Percentiles rank a stretch among this genome's conserved stretches.
Evolutionary conservation across 1,284 basidiomycete species (phyloP).

Genomic region (Fomitopsis palustris): DNA sequence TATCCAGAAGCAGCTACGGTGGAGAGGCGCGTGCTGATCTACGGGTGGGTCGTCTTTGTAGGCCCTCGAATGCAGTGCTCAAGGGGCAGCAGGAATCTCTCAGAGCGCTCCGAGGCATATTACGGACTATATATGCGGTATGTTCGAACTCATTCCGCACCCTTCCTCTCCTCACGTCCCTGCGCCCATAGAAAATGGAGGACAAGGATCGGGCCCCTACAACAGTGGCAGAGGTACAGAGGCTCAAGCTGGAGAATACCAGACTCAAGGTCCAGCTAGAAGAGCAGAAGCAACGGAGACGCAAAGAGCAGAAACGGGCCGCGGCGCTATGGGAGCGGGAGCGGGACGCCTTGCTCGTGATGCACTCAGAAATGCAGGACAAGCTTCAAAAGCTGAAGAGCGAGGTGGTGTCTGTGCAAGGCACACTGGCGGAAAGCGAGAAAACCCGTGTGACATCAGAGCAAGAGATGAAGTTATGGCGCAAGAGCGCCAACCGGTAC

Average conservation of each 20-base stretch:
- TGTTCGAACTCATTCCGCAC: constrained; percentile 5
- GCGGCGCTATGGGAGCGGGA: not conserved
- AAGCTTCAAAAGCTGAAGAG: not conserved
- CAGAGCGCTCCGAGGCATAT: not conserved
- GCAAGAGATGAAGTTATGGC: constrained; percentile 10
- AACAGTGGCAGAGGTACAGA: not conserved
- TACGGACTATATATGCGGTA: not conserved
- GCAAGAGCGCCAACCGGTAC: constrained; percentile 7
- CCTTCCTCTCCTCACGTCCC: constrained; percentile 8
- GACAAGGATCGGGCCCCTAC: not conserved
- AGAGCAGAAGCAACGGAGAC: not conserved
- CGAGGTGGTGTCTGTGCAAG: not conserved
- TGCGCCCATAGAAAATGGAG: not conserved
- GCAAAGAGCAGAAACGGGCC: not conserved
- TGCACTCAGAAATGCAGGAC: not conserved
- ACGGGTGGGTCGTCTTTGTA: not conserved
- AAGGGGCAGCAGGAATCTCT: not conserved
- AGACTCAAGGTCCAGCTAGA: not conserved
- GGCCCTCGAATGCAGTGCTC: not conserved
- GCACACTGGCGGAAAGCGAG: not conserved
- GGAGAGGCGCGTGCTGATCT: not conserved
- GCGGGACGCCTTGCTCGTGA: not conserved
- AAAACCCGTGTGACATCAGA: not conserved
- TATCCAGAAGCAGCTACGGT: not conserved
- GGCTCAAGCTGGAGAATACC: not conserved